Evolutionary conservation across 805 yeast genomes (phyloP).

Genomic region (Ascoidea rubescens): DNA sequence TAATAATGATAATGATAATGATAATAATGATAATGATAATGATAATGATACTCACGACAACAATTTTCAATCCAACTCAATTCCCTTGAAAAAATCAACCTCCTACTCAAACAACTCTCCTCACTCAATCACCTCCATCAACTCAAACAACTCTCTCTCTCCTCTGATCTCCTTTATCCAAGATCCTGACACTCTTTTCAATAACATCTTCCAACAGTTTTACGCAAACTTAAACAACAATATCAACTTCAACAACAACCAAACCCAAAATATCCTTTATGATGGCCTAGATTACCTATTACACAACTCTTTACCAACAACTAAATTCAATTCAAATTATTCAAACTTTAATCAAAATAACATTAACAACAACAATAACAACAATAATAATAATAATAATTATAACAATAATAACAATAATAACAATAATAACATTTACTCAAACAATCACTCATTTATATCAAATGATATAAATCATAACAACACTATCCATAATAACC

Average conservation of each 20-base stretch:
- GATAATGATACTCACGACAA: background rate
- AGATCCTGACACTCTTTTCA: background rate
- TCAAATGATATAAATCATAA: background rate
- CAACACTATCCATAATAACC: background rate
- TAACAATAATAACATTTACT: too few species aligned
- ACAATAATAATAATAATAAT: too few species aligned
- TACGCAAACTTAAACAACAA: background rate
- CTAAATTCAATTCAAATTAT: too few species aligned
- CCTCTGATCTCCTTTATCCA: too few species aligned
- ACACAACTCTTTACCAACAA: background rate
- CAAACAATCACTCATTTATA: background rate
- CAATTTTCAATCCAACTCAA: constrained; percentile 37
- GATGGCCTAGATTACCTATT: constrained; percentile 20
- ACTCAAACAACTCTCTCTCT: background rate
- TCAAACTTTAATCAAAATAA: background rate
- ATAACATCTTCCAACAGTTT: background rate
- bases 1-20: background rate
- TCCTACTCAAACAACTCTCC: too few species aligned
- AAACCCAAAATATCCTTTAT: constrained; percentile 3
- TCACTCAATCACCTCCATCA: too few species aligned
- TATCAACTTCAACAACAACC: background rate
- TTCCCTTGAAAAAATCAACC: constrained; percentile 24
- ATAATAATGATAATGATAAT: background rate
- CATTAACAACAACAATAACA: too few species aligned
- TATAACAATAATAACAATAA: too few species aligned